phyloP scores from a whole-genome alignment of 495 filamentous ascomycete genomes.

The Penicillium argentinense region DNA sequence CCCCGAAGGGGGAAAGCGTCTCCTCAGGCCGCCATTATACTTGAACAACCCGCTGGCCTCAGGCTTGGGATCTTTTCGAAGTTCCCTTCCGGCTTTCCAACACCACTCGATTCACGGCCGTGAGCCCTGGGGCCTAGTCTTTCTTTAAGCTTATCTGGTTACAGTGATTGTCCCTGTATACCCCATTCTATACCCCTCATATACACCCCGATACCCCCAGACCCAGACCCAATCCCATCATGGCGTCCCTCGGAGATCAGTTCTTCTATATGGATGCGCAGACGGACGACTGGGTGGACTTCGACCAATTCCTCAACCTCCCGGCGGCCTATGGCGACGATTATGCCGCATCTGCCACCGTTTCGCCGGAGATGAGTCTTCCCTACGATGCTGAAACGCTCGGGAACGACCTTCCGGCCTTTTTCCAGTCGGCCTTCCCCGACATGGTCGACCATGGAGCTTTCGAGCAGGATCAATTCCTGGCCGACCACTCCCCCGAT shows the following conservation, averaged over 20 bases:
- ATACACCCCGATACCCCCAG: constrained; percentile 7
- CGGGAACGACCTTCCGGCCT: constrained; percentile 18
- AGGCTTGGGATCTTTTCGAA: constrained; percentile 16
- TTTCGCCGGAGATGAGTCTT: constrained; percentile 37
- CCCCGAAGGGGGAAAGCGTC: constrained; percentile 25
- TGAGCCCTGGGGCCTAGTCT: constrained; percentile 9
- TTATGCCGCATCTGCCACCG: constrained; percentile 31
- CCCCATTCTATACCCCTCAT: not conserved
- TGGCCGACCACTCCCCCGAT: constrained; percentile 19
- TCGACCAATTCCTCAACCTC: constrained; percentile 42
- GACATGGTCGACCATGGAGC: constrained; percentile 30
- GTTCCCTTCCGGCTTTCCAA: constrained; percentile 6
- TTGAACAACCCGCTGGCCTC: constrained; percentile 19
- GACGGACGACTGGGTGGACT: constrained; percentile 36
- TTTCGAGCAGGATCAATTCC: constrained; percentile 20
- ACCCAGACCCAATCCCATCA: constrained; percentile 5
- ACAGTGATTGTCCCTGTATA: constrained; percentile 1
- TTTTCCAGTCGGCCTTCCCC: constrained; percentile 26
- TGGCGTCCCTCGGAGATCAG: constrained; percentile 28
- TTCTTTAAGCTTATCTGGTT: constrained; percentile 7
- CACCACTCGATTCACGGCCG: constrained; percentile 2
- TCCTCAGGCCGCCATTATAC: not conserved
- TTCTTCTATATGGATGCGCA: constrained; percentile 20
- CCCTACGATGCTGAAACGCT: constrained; percentile 27
- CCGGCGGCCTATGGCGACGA: constrained; percentile 31